These are phyloP conservation scores for Monosporascus sp. DNA, from an alignment of 2,329 filamentous ascomycete species.

Conservation along the genomic window DNA sequence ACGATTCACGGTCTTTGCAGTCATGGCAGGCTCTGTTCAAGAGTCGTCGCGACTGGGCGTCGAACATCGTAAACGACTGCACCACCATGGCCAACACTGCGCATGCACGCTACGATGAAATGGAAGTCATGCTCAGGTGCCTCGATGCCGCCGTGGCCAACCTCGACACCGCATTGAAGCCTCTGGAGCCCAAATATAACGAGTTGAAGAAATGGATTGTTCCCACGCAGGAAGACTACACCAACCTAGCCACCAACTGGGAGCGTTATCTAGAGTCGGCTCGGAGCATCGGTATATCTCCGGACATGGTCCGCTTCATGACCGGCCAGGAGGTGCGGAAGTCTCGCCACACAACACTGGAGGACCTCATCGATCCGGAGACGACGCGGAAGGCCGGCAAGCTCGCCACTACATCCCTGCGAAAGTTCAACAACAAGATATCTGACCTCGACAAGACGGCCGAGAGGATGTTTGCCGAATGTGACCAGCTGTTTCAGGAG, in stretches of 20 bases:
- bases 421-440: slow-evolving; percentile 55
- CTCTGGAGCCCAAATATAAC: slow-evolving; percentile 65
- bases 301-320: slow-evolving; percentile 63
- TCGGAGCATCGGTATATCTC: slow-evolving; percentile 57
- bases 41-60: slow-evolving; percentile 74
- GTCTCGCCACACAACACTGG: slow-evolving; percentile 53
- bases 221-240: slow-evolving; percentile 63
- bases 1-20: slow-evolving; percentile 71
- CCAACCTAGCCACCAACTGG: slow-evolving; percentile 58
- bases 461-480: slow-evolving; percentile 54
- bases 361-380: slow-evolving; percentile 71
- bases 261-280: slow-evolving; percentile 64
- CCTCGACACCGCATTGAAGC: slow-evolving; percentile 67
- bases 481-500: slow-evolving; percentile 55
- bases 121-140: slow-evolving; percentile 71
- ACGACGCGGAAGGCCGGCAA: slow-evolving; percentile 68
- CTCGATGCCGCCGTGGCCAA: slow-evolving; percentile 84
- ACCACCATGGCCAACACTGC: slow-evolving; percentile 56
- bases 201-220: slow-evolving; percentile 67
- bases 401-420: slow-evolving; percentile 52
- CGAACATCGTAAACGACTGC: slow-evolving; percentile 64
- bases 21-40: slow-evolving; percentile 89
- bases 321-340: slow-evolving; percentile 43
- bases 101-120: slow-evolving; percentile 64
- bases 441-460: slow-evolving; percentile 57